These are phyloP conservation scores for Lentinula aciculospora DNA, from an alignment of 768 basidiomycete species.

Conservation along the genomic window DNA sequence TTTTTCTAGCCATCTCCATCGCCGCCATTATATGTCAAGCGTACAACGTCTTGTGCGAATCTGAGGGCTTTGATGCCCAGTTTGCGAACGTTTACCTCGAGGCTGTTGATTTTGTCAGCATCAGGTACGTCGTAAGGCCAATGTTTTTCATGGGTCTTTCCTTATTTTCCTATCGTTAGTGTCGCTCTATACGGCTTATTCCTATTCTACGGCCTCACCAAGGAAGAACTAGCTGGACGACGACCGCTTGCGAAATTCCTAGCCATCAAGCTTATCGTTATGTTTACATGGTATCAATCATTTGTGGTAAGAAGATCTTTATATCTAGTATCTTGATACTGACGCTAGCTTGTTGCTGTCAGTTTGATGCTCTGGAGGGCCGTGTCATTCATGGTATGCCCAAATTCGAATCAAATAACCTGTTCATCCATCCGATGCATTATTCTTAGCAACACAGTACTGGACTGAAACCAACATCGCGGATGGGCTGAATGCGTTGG, in stretches of 20 bases:
- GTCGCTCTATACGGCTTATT: slow-evolving; percentile 84
- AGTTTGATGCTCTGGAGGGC: slow-evolving; percentile 67
- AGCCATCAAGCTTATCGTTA: slow-evolving; percentile 80
- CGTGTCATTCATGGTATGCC: slow-evolving; percentile 57
- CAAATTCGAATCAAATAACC: not conserved
- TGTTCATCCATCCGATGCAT: not conserved
- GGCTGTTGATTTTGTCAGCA: slow-evolving; percentile 73
- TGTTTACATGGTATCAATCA: slow-evolving; percentile 86
- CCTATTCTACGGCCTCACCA: slow-evolving; percentile 76
- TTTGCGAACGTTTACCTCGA: slow-evolving; percentile 70
- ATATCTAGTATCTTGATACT: not conserved
- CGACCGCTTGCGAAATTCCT: slow-evolving; percentile 84
- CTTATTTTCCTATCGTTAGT: slow-evolving; percentile 25
- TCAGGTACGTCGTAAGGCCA: slow-evolving; percentile 44
- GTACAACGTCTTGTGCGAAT: slow-evolving; percentile 63
- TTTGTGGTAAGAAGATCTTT: slow-evolving; percentile 50
- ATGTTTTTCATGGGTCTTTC: not conserved
- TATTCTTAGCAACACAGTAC: slow-evolving; percentile 53
- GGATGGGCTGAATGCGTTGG: slow-evolving; percentile 76
- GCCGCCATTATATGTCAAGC: slow-evolving; percentile 75
- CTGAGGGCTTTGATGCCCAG: slow-evolving; percentile 49
- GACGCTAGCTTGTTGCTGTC: slow-evolving; percentile 6
- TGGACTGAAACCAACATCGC: slow-evolving; percentile 86
- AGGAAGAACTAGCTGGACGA: slow-evolving; percentile 70
- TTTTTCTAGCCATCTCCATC: slow-evolving; percentile 46